A percentile compares a stretch with the other conserved stretches of the same genome.
Conservation (phyloP, 805 yeast species). For the Starmerella cellae region DNA sequence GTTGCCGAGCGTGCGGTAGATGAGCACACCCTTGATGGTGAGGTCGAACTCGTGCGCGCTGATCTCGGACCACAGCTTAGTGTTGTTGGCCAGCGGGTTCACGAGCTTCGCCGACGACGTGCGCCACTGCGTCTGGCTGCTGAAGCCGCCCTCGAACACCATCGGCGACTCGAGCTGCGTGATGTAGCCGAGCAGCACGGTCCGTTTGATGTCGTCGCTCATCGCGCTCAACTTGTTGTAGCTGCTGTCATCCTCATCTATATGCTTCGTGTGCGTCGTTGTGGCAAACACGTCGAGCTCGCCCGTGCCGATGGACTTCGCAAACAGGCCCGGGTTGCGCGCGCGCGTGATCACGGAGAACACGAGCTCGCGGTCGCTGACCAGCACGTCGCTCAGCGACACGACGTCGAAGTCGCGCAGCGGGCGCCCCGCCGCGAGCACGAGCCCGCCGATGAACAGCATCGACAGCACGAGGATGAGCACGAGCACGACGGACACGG, state of each 20-base stretch:
- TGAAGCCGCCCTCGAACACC: slow-evolving; percentile 62
- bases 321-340: slow-evolving; percentile 74
- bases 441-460: slow-evolving; percentile 73
- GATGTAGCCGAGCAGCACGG: slow-evolving; percentile 65
- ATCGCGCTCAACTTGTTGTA: slow-evolving; percentile 19
- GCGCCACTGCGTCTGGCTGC: slow-evolving; percentile 49
- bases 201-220: slow-evolving; percentile 31
- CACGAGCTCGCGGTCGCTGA: slow-evolving; percentile 71
- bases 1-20: slow-evolving; percentile 48
- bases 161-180: slow-evolving; percentile 56
- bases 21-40: slow-evolving; percentile 68
- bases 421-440: slow-evolving; percentile 77
- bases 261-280: slow-evolving; percentile 11
- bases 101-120: slow-evolving; percentile 57
- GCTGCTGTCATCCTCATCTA: background rate
- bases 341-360: slow-evolving; percentile 70
- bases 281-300: slow-evolving; percentile 71
- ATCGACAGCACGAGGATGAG: slow-evolving; percentile 26
- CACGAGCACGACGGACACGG: slow-evolving; percentile 13
- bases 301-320: slow-evolving; percentile 47
- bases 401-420: slow-evolving; percentile 50
- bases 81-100: slow-evolving; percentile 48
- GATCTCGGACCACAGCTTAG: slow-evolving; percentile 49
- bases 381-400: slow-evolving; percentile 55
- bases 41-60: slow-evolving; percentile 73